phyloP scores from a whole-genome alignment of 2,329 filamentous ascomycete genomes.

The Sclerotinia glacialis region DNA sequence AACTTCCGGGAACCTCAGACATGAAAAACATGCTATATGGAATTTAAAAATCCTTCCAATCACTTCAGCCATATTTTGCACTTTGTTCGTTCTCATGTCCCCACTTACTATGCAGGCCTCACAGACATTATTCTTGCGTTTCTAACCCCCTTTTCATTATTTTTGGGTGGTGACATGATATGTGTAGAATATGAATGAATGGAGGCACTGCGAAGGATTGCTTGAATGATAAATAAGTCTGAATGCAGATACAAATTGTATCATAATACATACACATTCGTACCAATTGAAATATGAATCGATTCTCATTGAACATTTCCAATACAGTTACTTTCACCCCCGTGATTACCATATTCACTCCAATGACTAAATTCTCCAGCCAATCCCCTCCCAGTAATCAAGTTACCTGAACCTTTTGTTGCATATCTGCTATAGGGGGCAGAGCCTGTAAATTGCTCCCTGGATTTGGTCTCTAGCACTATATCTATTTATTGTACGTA shows the following conservation, averaged over 20 bases:
- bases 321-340: background rate
- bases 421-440: background rate
- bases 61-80: background rate
- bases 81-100: background rate
- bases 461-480: background rate
- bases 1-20: background rate
- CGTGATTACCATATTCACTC: background rate
- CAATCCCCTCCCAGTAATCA: background rate
- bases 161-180: background rate
- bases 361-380: no score
- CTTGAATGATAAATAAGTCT: background rate
- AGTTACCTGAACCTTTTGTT: background rate
- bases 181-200: no score
- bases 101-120: background rate
- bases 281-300: background rate
- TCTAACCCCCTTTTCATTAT: background rate
- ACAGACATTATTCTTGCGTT: background rate
- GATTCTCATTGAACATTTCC: no score
- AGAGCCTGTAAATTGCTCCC: no score
- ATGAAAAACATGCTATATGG: background rate
- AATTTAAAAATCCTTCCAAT: background rate
- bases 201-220: no score
- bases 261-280: background rate
- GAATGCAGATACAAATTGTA: background rate
- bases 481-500: background rate